phyloP scores from a whole-genome alignment of 352 stramenopile species.

The Globisporangium rhizosaccharum region DNA sequence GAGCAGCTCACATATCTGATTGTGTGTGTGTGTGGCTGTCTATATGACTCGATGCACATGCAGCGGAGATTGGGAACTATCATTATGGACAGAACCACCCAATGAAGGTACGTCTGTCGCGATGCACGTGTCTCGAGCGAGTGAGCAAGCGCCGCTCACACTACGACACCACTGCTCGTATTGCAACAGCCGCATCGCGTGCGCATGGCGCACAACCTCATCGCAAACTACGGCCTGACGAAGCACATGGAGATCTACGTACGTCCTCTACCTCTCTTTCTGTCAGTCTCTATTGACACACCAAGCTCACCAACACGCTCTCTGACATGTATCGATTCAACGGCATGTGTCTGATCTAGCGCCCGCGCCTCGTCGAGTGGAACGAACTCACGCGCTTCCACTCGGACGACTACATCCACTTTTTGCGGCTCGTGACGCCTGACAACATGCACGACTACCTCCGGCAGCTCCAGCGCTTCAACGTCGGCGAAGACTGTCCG shows the following conservation, averaged over 20 bases:
- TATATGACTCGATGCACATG: not conserved
- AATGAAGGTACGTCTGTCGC: slow-evolving; percentile 63
- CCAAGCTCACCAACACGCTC: no score
- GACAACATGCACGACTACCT: slow-evolving; percentile 98
- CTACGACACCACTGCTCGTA: not conserved
- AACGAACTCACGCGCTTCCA: slow-evolving; percentile 99
- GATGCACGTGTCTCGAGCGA: no score
- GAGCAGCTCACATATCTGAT: not conserved
- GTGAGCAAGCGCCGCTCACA: not conserved
- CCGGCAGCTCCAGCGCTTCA: slow-evolving; percentile 93
- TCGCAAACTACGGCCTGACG: slow-evolving; percentile 99
- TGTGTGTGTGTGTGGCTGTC: not conserved
- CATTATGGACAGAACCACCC: slow-evolving; percentile 95
- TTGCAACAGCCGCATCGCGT: slow-evolving; percentile 92
- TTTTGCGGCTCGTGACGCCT: slow-evolving; percentile 96
- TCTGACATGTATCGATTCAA: no score
- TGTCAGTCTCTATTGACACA: no score
- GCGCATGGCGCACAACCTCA: slow-evolving; percentile 99
- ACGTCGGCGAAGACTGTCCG: slow-evolving; percentile 99
- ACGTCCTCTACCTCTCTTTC: slow-evolving; percentile 23
- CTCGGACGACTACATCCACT: slow-evolving; percentile 99
- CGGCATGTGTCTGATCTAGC: slow-evolving; percentile 21
- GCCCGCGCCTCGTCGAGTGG: slow-evolving; percentile 93
- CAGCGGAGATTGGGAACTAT: slow-evolving; percentile 98
- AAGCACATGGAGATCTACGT: slow-evolving; percentile 99